Evolutionary conservation across 2,329 filamentous ascomycete genomes (phyloP).

Genomic region (Ceratocystis eucalypticola): DNA sequence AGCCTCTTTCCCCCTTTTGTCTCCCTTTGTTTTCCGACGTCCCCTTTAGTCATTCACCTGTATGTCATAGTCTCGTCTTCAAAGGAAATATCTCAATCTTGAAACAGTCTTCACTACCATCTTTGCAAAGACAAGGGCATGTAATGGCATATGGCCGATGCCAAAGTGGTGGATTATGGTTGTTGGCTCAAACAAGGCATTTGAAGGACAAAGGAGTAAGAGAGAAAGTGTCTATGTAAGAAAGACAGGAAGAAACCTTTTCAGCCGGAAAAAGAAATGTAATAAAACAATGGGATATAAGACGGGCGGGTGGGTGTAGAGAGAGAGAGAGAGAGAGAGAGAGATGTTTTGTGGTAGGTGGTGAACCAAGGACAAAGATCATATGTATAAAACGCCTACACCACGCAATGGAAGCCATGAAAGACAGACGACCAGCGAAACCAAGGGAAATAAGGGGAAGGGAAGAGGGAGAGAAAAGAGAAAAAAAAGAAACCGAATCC

Average conservation of each 20-base stretch:
- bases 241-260: neutral
- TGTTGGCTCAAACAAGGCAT: constrained; percentile 9
- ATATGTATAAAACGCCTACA: constrained; percentile 15
- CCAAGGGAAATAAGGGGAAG: constrained; percentile 15
- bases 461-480: constrained; percentile 3
- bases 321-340: neutral
- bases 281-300: constrained; percentile 19
- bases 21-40: neutral
- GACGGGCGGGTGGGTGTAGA: neutral
- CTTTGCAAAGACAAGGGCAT: neutral
- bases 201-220: neutral
- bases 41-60: neutral
- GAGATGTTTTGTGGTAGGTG: constrained; percentile 3
- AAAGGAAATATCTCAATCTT: too few species aligned
- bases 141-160: neutral
- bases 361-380: constrained; percentile 15
- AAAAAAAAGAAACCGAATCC: neutral
- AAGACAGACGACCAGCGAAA: constrained; percentile 12
- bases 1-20: neutral
- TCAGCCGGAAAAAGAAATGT: constrained; percentile 15
- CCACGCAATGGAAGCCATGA: constrained; percentile 7
- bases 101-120: neutral
- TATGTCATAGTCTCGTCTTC: neutral
- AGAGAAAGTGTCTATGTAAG: constrained; percentile 1
- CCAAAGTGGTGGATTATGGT: neutral